Evolutionary conservation across 441 rosid genomes (phyloP), one percentile per base, ranked within the genome.

Genomic region (Omphalea diandra): DNA sequence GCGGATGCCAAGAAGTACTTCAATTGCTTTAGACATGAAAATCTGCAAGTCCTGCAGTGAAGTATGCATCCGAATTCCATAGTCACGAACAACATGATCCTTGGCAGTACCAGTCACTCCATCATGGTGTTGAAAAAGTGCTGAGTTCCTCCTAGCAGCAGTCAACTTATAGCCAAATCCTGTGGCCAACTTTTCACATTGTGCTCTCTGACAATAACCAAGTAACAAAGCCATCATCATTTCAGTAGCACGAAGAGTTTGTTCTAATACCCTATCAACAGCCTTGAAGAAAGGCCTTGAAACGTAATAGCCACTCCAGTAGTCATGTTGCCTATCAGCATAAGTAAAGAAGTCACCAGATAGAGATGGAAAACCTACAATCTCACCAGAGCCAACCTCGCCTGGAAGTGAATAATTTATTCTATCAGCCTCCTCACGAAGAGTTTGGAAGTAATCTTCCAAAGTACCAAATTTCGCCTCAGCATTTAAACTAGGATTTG

Each of bases 81-180:
- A 95, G 73, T 95, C 98, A 71, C 65, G 81, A 77, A 95, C 97
- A 82, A 95, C 99, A 53, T 93, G 96, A 84, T 95, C 92, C 81
- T 83, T 91, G 14, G 98, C 98, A 27, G 98, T 95, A 53, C 99
- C 99, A 4, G 99, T 93, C 56, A 95, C 93, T 53, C 99, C 99
- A 75, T 95, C 99, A 73, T 95, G 99, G 82, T 95, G 99, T 83
- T 95, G 99, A 82, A 95, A 95, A 66, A 95, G 98, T 78, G 99
- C 98, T 75, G 93, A 84, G 73, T 89, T 95, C 80, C 99, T 86
- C 86, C 98, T 86, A 2, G 99, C 98, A 73, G 97, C 99, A 24
- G 91, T 89, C 82, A 93, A 77, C 88, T 95, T 95, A 76, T 86
- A 84, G n/a, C 92, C 79, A 76, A 87, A 90, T 38, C 91, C 84